These are phyloP conservation scores for Chalciporus pseudorubinellus DNA, from an alignment of 768 basidiomycete species.

Conservation along the genomic window DNA sequence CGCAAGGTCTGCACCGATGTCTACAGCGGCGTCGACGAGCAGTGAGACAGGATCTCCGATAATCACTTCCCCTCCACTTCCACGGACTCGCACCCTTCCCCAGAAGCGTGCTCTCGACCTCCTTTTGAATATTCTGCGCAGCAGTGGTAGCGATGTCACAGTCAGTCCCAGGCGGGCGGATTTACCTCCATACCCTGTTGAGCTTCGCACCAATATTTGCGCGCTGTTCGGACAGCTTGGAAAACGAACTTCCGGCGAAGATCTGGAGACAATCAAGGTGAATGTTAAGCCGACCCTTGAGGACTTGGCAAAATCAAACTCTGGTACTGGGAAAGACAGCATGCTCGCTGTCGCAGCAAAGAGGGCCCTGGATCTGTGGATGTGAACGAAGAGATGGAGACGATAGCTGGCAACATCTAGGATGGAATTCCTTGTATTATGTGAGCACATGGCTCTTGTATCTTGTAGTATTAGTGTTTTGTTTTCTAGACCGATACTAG, in stretches of 20 bases:
- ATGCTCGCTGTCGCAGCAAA: constrained; percentile 40
- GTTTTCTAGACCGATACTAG: not conserved
- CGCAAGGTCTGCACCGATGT: constrained; percentile 33
- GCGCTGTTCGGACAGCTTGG: constrained; percentile 66
- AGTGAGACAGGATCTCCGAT: constrained; percentile 50
- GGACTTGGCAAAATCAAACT: constrained; percentile 39
- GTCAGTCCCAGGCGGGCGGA: constrained; percentile 41
- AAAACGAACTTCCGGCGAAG: constrained; percentile 48
- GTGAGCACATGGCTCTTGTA: not conserved
- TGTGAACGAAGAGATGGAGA: constrained; percentile 1
- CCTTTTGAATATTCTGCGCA: constrained; percentile 60
- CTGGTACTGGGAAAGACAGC: constrained; percentile 33
- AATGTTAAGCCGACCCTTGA: constrained; percentile 49
- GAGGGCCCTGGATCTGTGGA: constrained; percentile 43
- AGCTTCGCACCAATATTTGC: constrained; percentile 76
- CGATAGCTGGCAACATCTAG: not conserved
- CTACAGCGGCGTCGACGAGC: constrained; percentile 39
- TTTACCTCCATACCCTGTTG: constrained; percentile 56
- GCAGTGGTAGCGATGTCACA: constrained; percentile 29
- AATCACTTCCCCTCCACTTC: constrained; percentile 40
- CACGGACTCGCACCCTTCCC: constrained; percentile 37
- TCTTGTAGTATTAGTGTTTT: constrained; percentile 3
- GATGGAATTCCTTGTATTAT: constrained; percentile 1
- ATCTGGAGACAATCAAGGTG: constrained; percentile 50
- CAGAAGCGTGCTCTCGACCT: constrained; percentile 66